Percentiles rank a stretch among this genome's conserved stretches.
phyloP scores from a whole-genome alignment of 163 green algal genomes.

The Chlamydomonas reinhardtii region DNA sequence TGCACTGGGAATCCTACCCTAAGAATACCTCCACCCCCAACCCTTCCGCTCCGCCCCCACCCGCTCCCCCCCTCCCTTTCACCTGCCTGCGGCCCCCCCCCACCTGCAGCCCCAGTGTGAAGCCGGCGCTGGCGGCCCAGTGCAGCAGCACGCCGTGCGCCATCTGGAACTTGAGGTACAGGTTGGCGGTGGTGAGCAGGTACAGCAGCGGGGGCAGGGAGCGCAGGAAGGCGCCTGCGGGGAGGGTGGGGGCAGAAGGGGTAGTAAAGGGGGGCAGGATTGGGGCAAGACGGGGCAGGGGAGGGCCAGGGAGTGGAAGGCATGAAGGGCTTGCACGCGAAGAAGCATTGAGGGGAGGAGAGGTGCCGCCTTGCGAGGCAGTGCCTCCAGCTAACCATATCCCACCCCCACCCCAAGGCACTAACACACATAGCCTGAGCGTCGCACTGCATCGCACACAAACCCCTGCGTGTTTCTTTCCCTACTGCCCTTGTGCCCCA shows the following conservation, averaged over 20 bases:
- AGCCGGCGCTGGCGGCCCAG: conserved; percentile 71
- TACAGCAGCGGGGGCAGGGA: conserved; percentile 65
- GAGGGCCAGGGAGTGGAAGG: no score
- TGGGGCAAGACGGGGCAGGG: neutral
- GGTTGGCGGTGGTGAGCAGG: conserved; percentile 56
- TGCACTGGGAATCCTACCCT: no score
- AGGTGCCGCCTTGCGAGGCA: no score
- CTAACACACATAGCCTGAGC: no score
- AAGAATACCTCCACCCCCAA: neutral
- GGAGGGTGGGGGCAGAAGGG: neutral
- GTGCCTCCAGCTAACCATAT: no score
- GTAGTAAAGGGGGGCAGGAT: neutral
- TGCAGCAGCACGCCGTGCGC: conserved; percentile 76
- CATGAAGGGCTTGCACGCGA: no score
- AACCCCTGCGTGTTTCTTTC: no score
- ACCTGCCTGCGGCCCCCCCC: neutral
- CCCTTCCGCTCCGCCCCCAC: neutral
- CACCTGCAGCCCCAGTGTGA: conserved; percentile 73
- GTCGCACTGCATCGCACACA: no score
- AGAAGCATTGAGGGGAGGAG: no score
- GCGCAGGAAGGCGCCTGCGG: conserved; percentile 41
- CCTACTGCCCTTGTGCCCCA: no score
- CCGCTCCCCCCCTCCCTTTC: neutral
- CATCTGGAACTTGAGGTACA: conserved; percentile 68
- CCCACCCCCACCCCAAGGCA: no score